Percentiles rank a stretch among this genome's conserved stretches.
Conservation (phyloP, 2,329 filamentous ascomycete genomes). For the Aspergillus sojae region DNA sequence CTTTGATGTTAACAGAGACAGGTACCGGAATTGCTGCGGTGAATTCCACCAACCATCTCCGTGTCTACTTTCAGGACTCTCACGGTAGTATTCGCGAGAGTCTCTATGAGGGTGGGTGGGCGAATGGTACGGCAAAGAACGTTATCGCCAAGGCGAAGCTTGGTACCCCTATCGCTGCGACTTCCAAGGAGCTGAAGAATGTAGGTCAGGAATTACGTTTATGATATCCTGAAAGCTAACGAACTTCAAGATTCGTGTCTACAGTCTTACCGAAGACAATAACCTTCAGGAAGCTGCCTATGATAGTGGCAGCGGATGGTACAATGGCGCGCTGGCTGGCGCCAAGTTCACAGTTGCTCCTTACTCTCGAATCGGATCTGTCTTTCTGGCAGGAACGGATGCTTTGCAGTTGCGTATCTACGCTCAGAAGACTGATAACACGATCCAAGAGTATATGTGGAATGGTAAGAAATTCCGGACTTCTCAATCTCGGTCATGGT, state of each 20-base stretch:
- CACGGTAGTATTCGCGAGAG: slow-evolving; percentile 1
- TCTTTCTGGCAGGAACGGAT: slow-evolving; percentile 2
- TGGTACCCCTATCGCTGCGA: slow-evolving; percentile 3
- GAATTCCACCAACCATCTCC: slow-evolving; percentile 1
- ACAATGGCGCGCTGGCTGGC: not conserved
- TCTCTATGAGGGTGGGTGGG: slow-evolving; percentile 1
- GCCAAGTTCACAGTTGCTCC: slow-evolving; percentile 6
- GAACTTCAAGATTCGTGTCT: not conserved
- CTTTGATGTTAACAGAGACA: not conserved
- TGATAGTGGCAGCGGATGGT: slow-evolving; percentile 2
- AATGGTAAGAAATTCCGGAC: not conserved
- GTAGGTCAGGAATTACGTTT: not conserved
- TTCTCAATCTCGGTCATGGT: not conserved
- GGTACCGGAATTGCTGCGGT: slow-evolving; percentile 8
- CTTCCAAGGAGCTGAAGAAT: not conserved
- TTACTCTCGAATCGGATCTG: slow-evolving; percentile 1
- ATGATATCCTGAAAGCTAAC: not conserved
- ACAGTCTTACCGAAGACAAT: slow-evolving; percentile 1
- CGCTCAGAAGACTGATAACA: slow-evolving; percentile 8
- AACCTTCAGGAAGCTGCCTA: slow-evolving; percentile 1
- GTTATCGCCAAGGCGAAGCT: slow-evolving; percentile 1
- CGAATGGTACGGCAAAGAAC: not conserved
- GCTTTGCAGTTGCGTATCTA: slow-evolving; percentile 2
- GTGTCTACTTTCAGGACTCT: slow-evolving; percentile 8
- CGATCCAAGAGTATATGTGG: slow-evolving; percentile 10